These are phyloP conservation scores for Pseudonectria buxi DNA, from an alignment of 2,329 filamentous ascomycete genomes.

Conservation along the genomic window DNA sequence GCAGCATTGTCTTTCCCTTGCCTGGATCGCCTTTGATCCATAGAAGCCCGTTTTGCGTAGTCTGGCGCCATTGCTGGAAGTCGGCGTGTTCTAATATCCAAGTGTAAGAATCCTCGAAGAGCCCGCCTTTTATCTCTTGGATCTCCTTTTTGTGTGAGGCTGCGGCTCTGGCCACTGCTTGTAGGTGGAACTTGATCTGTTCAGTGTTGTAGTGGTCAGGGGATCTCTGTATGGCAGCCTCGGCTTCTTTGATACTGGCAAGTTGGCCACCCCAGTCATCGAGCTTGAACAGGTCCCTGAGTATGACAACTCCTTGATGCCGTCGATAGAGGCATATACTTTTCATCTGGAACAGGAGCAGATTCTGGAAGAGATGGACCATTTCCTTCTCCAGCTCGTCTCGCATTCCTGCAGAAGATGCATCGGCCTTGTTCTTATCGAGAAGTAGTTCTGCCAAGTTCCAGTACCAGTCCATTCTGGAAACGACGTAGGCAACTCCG, in stretches of 20 bases:
- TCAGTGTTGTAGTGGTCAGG: slow-evolving; percentile 9
- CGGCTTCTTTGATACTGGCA: slow-evolving; percentile 19
- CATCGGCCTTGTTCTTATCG: slow-evolving; percentile 8
- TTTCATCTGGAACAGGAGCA: slow-evolving; percentile 36
- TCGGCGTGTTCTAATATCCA: slow-evolving; percentile 28
- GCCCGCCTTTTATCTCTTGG: slow-evolving; percentile 26
- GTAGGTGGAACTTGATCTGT: slow-evolving; percentile 2
- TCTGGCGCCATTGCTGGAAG: slow-evolving; percentile 12
- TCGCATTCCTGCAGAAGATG: slow-evolving; percentile 8
- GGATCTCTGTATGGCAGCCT: slow-evolving; percentile 11
- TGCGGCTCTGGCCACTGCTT: no score
- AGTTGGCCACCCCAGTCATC: slow-evolving; percentile 30
- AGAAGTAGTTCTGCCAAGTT: slow-evolving; percentile 22
- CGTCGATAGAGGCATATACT: slow-evolving; percentile 32
- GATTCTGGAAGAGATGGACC: slow-evolving; percentile 31
- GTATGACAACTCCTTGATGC: slow-evolving; percentile 19
- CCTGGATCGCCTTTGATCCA: slow-evolving; percentile 34
- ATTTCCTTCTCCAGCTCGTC: slow-evolving; percentile 23
- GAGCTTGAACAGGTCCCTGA: slow-evolving; percentile 23
- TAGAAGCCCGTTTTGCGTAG: slow-evolving; percentile 18
- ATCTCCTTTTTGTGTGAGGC: slow-evolving; percentile 33
- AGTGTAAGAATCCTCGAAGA: slow-evolving; percentile 24
- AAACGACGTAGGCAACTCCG: slow-evolving; percentile 26
- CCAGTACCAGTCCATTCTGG: slow-evolving; percentile 33
- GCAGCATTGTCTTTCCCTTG: slow-evolving; percentile 39